phyloP scores from a whole-genome alignment of 495 filamentous ascomycete genomes.

The Haplographium delicatum region DNA sequence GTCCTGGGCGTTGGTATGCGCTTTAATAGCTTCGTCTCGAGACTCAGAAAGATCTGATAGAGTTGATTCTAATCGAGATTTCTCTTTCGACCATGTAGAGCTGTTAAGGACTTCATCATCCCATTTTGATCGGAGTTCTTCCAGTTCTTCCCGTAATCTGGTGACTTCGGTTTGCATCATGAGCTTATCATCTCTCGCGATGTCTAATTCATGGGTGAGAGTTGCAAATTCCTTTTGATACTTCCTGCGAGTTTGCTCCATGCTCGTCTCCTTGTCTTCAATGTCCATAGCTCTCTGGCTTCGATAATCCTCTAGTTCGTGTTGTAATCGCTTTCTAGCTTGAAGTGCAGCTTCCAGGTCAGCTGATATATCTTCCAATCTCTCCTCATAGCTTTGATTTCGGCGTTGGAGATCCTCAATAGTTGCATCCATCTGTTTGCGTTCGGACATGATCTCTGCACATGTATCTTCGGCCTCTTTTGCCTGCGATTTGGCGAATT shows the following conservation, averaged over 20 bases:
- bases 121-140: conserved; percentile 94
- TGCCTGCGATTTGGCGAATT: conserved; percentile 85
- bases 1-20: conserved; percentile 91
- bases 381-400: conserved; percentile 83
- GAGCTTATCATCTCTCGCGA: conserved; percentile 79
- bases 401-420: conserved; percentile 89
- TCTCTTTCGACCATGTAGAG: conserved; percentile 98
- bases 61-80: conserved; percentile 83
- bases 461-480: conserved; percentile 88
- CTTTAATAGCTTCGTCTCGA: conserved; percentile 84
- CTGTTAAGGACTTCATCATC: conserved; percentile 97
- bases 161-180: conserved; percentile 59
- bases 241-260: conserved; percentile 97
- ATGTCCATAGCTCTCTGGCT: conserved; percentile 92
- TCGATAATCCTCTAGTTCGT: conserved; percentile 96
- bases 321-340: conserved; percentile 90
- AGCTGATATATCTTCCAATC: conserved; percentile 84
- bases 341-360: conserved; percentile 83
- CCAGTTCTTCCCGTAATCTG: conserved; percentile 85
- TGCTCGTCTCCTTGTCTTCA: conserved; percentile 91
- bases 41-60: conserved; percentile 85
- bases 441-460: conserved; percentile 84
- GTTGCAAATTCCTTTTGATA: conserved; percentile 91
- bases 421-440: conserved; percentile 80
- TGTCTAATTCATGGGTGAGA: conserved; percentile 84